Evolutionary conservation across 2,329 filamentous ascomycete species (phyloP).

Genomic region (Chalaropsis ovoidea): DNA sequence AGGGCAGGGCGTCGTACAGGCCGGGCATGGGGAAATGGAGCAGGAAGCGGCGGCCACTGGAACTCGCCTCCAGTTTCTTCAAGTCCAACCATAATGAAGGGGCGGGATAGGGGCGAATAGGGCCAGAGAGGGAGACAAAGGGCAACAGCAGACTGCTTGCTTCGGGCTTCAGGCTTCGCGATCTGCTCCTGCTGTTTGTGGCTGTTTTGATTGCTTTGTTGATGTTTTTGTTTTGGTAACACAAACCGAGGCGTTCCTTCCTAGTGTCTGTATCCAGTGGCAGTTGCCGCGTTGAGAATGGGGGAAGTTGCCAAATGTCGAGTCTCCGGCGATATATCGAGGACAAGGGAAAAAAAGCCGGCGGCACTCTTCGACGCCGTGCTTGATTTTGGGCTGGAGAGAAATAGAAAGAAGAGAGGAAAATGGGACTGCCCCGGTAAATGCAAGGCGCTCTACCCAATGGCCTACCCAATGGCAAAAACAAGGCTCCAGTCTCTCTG

Average conservation of each 20-base stretch:
- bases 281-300: background rate
- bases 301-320: background rate
- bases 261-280: background rate
- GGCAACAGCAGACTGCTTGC: no score
- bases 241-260: background rate
- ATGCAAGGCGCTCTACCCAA: background rate
- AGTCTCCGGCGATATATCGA: background rate
- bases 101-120: background rate
- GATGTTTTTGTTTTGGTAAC: slow-evolving; percentile 7
- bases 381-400: background rate
- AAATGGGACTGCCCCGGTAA: background rate
- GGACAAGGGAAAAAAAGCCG: background rate
- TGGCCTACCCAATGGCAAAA: background rate
- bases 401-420: background rate
- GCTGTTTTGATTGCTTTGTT: background rate
- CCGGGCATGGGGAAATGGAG: slow-evolving; percentile 13
- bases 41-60: slow-evolving; percentile 18
- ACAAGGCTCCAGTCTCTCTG: background rate
- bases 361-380: background rate
- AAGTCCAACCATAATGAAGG: background rate
- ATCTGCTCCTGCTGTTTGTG: background rate
- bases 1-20: background rate
- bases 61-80: slow-evolving; percentile 4
- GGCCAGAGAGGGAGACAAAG: background rate
- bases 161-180: background rate